These are phyloP conservation scores for Microsporum ferrugineum DNA, from an alignment of 2,329 filamentous ascomycete species.

Conservation along the genomic window DNA sequence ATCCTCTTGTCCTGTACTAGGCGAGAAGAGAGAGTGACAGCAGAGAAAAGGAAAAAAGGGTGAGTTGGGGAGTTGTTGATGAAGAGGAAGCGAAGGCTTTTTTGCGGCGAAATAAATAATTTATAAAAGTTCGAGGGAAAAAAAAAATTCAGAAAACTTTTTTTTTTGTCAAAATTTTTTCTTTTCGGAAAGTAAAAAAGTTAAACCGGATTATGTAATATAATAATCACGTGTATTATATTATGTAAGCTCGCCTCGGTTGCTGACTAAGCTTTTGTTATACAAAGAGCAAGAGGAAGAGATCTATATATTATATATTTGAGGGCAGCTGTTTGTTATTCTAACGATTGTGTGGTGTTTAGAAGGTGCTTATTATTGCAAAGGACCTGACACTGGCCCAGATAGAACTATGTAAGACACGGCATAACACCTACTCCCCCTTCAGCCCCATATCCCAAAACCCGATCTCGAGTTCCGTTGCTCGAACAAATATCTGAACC, in stretches of 20 bases:
- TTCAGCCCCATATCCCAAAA: conserved; percentile 61
- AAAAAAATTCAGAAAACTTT: neutral
- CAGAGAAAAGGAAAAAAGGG: conserved; percentile 19
- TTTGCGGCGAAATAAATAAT: neutral
- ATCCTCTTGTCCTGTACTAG: conserved; percentile 16
- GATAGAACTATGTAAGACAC: no score
- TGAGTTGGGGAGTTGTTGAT: conserved; percentile 16
- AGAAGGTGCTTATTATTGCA: no score
- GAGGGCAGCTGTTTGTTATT: no score
- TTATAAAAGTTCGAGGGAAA: neutral
- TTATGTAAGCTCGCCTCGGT: neutral
- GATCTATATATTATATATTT: neutral
- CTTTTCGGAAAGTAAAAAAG: neutral
- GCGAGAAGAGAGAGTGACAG: conserved; percentile 4
- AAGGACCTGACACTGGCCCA: no score
- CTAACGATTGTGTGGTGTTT: no score
- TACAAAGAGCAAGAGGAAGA: neutral
- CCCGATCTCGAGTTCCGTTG: conserved; percentile 65
- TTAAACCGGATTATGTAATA: neutral
- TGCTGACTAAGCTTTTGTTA: neutral
- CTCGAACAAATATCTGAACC: conserved; percentile 71
- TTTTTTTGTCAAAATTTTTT: neutral
- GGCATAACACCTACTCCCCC: conserved; percentile 2
- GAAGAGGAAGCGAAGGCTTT: neutral
- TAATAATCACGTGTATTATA: neutral